Conservation (phyloP, 2,329 filamentous ascomycete species). For the Aschersonia sp. region DNA sequence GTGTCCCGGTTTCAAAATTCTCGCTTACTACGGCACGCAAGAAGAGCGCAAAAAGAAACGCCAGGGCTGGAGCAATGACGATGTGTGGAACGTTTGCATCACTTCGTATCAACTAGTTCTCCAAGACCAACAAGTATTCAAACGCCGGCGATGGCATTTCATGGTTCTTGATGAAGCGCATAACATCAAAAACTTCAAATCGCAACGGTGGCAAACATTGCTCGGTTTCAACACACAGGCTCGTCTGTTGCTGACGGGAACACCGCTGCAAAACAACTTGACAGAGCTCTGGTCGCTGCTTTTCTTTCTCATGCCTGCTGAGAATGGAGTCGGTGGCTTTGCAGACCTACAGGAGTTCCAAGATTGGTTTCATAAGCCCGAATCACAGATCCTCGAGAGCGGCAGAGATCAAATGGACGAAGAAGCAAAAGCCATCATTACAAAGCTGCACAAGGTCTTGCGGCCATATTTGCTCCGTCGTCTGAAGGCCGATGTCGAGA, state of each 20-base stretch:
- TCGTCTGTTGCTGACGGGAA: conserved; percentile 79
- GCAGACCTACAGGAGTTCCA: conserved; percentile 93
- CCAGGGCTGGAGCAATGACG: conserved; percentile 83
- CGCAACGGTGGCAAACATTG: conserved; percentile 89
- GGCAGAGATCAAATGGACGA: conserved; percentile 89
- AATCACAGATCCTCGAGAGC: conserved; percentile 91
- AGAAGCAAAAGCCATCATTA: conserved; percentile 81
- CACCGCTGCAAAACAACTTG: conserved; percentile 90
- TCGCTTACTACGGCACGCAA: conserved; percentile 90
- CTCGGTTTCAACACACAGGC: conserved; percentile 86
- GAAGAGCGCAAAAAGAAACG: conserved; percentile 87
- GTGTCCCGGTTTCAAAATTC: conserved; percentile 92
- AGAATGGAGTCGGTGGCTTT: conserved; percentile 76
- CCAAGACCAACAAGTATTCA: conserved; percentile 87
- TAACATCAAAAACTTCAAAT: conserved; percentile 99
- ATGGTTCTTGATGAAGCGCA: conserved; percentile 97
- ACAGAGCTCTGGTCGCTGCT: conserved; percentile 94
- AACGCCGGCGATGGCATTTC: conserved; percentile 88
- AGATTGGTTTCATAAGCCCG: conserved; percentile 87
- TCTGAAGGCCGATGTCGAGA: conserved; percentile 92
- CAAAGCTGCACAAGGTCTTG: conserved; percentile 85
- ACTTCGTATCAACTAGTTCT: conserved; percentile 95
- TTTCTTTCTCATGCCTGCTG: conserved; percentile 91
- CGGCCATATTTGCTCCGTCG: conserved; percentile 82
- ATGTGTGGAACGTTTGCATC: conserved; percentile 93